Evolutionary conservation across 371 early-diverging fungal species (phyloP), one percentile per base, ranked within the genome.

Genomic region (Mortierella sp.): DNA sequence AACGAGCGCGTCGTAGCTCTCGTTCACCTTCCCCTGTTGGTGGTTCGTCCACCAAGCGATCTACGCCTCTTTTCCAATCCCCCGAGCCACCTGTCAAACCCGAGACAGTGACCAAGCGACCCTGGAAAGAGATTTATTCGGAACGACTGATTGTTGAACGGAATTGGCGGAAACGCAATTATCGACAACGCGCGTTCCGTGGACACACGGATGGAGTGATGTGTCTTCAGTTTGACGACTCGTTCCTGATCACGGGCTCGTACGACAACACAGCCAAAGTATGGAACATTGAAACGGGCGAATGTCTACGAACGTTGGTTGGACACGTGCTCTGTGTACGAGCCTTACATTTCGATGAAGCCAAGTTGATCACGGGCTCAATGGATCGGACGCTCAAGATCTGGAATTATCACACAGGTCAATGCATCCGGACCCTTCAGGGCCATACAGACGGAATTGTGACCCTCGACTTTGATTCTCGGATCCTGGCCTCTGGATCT

Each of bases 371-470:
- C 30, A 90, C 94, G 4, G 94, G 93, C 7, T 92, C 95, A 12
- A 89, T 92, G 80, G 99, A 99, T 75, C 88, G 92, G 29, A 97
- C 96, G 0, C 86, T 98, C 14, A 86, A 93, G 65, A 92, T 99
- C 48, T 98, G 99, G 99, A 94, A 97, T 82, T 93, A 94, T 77
- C 92, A 93, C 53, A 92, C 91, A 4, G 98, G 96, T 29, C 82
- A 90, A 44, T 92, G 93, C 62, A 87, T 98, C 45, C 91, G 95
- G 25, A 92, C 91, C 0, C 74, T 98, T 67, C 89, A 87, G 48
- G 92, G 91, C 25, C 91, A 90, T 66, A 95, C 96, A 52, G 87
- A 86, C 62, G 95, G 96, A 16, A 92, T 97, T 25, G 84, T 90
- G 21, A 91, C 90, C 28, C 84, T 96, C 18, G 94, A 97, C 77